Evolutionary conservation across 768 basidiomycete species (phyloP).

Genomic region (Mrakia blollopis): DNA sequence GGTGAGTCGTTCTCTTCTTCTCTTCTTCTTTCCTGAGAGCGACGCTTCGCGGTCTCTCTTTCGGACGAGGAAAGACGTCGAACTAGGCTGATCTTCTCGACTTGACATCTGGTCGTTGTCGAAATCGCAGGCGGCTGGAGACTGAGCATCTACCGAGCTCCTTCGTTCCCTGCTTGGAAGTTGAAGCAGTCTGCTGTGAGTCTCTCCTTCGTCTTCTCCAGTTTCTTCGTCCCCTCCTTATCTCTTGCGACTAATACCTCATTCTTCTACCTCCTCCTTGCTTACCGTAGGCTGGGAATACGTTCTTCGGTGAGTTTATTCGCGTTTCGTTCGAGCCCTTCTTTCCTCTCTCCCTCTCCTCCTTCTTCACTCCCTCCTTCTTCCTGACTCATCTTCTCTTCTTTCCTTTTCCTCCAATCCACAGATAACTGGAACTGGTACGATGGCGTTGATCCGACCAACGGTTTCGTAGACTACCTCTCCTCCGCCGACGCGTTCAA

Average conservation of each 20-base stretch:
- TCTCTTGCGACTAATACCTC: background rate
- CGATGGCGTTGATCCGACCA: slow-evolving; percentile 11
- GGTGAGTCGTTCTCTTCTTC: background rate
- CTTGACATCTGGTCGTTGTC: too few relatives aligned
- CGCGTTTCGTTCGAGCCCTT: background rate
- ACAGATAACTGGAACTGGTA: slow-evolving; percentile 13
- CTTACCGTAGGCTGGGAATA: background rate
- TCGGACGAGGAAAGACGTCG: too few relatives aligned
- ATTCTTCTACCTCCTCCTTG: background rate
- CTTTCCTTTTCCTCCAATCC: background rate
- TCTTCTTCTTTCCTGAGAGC: rapidly evolving
- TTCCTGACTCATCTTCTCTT: background rate
- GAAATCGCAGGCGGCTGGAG: background rate
- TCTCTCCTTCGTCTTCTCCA: background rate
- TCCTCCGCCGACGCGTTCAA: background rate
- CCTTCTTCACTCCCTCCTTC: background rate
- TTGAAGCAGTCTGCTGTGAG: background rate
- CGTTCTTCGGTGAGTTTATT: slow-evolving; percentile 9
- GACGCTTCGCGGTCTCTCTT: background rate
- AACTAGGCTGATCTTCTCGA: too few relatives aligned
- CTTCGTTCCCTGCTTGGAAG: slow-evolving; percentile 10
- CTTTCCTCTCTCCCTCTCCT: background rate
- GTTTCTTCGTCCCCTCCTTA: background rate
- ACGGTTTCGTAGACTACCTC: slow-evolving; percentile 25
- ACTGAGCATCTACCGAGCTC: background rate